Evolutionary conservation across 208 protist species (phyloP).

Genomic region (Crithidia brevicula): DNA sequence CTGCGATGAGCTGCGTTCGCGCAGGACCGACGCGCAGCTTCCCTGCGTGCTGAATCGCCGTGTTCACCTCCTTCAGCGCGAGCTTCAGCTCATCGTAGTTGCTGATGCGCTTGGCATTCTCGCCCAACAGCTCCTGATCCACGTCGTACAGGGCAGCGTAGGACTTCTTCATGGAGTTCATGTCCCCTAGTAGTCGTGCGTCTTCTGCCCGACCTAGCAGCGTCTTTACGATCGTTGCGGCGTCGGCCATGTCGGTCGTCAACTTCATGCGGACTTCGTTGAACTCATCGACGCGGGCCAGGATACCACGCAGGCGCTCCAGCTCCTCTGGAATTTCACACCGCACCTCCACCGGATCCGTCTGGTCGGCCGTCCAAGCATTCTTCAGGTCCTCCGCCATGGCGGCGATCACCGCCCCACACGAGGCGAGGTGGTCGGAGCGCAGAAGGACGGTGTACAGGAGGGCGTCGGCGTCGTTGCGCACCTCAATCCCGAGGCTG

Average conservation of each 20-base stretch:
- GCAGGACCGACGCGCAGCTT: constrained; percentile 83
- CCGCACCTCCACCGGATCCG: constrained; percentile 24
- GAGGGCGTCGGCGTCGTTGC: constrained; percentile 24
- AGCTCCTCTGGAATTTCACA: constrained; percentile 89
- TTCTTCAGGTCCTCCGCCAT: constrained; percentile 57
- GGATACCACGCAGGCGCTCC: constrained; percentile 47
- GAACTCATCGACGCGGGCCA: constrained; percentile 85
- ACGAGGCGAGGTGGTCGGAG: constrained; percentile 83
- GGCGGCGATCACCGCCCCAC: constrained; percentile 86
- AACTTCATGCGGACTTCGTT: constrained; percentile 89
- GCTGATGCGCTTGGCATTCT: constrained; percentile 93
- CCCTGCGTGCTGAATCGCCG: constrained; percentile 92
- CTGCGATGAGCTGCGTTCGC: constrained; percentile 55
- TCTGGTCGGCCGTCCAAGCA: constrained; percentile 30
- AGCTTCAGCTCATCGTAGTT: constrained; percentile 92
- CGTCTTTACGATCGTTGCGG: constrained; percentile 84
- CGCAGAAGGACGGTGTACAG: constrained; percentile 50
- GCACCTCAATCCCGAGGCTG: constrained; percentile 52
- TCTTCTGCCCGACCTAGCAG: constrained; percentile 94
- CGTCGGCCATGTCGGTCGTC: constrained; percentile 94
- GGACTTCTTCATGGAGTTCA: constrained; percentile 73
- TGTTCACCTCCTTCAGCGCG: constrained; percentile 90
- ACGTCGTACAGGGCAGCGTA: constrained; percentile 89
- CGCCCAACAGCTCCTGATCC: constrained; percentile 89
- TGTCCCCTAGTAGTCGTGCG: constrained; percentile 88